phyloP scores from a whole-genome alignment of 805 yeast species.

The Metschnikowia similis region DNA sequence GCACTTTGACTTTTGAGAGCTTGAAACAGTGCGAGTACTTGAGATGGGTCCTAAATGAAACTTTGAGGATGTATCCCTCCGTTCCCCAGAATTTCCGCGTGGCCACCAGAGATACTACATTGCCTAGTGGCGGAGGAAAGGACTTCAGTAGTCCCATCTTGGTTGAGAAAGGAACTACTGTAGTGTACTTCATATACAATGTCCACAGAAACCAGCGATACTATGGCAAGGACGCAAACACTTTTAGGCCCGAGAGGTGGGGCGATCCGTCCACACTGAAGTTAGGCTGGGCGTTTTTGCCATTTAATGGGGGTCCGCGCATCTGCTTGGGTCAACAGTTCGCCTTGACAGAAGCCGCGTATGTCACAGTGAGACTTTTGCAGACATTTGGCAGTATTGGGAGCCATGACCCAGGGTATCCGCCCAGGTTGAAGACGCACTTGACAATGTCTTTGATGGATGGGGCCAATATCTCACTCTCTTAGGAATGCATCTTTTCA shows the following conservation, averaged over 20 bases:
- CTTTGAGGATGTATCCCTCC: constrained; percentile 47
- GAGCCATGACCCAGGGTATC: constrained; percentile 11
- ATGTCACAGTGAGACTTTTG: constrained; percentile 17
- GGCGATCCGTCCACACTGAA: constrained; percentile 18
- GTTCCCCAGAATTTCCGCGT: constrained; percentile 48
- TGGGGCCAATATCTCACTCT: constrained; percentile 13
- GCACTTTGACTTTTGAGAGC: constrained; percentile 43
- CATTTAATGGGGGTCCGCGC: constrained; percentile 23
- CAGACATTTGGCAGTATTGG: constrained; percentile 14
- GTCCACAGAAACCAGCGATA: constrained; percentile 36
- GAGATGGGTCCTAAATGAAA: constrained; percentile 45
- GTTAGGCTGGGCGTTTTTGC: constrained; percentile 21
- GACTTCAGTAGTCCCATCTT: constrained; percentile 36
- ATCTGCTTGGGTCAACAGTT: constrained; percentile 24
- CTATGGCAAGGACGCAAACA: constrained; percentile 45
- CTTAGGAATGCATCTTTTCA: background rate
- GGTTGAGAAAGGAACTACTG: constrained; percentile 40
- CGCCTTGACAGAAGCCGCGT: constrained; percentile 21
- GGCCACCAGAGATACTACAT: constrained; percentile 42
- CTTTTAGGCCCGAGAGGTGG: constrained; percentile 50
- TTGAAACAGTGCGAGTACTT: constrained; percentile 46
- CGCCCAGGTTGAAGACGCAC: constrained; percentile 13
- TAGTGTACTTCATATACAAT: constrained; percentile 34
- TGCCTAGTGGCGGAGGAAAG: constrained; percentile 50
- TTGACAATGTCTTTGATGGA: constrained; percentile 16